Evolutionary conservation across 176 grass and related monocot species (phyloP).

Genomic region (Carex kokanica): DNA sequence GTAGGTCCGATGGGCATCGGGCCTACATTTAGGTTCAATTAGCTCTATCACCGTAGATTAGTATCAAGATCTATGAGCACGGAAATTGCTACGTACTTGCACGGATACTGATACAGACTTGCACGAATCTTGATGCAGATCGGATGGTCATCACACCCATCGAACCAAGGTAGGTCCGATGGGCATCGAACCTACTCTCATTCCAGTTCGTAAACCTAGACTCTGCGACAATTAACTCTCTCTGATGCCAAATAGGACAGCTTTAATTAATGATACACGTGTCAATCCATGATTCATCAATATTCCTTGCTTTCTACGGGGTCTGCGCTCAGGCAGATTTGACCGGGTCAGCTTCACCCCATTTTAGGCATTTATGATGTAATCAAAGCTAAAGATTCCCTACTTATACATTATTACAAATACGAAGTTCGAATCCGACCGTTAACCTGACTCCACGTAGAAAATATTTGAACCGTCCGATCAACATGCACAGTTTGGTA

Average conservation of each 20-base stretch:
- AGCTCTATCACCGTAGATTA: no score
- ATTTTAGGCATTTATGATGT: neutral
- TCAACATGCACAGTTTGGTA: neutral
- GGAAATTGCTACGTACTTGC: no score
- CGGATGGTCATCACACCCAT: no score
- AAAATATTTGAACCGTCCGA: neutral
- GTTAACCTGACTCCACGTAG: neutral
- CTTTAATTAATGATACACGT: neutral
- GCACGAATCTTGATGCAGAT: no score
- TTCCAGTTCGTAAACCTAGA: neutral
- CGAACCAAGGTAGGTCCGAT: no score
- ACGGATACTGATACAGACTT: no score
- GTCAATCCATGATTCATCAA: neutral
- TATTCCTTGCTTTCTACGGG: neutral
- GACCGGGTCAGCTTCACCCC: neutral
- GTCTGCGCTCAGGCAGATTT: neutral
- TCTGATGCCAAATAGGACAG: neutral
- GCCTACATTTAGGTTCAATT: no score
- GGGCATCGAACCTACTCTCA: no score
- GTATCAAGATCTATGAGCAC: no score
- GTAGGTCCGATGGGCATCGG: no score
- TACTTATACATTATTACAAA: neutral
- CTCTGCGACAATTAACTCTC: neutral
- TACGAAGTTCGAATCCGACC: neutral
- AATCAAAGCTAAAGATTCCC: constrained; percentile 13